Evolutionary conservation across 495 filamentous ascomycete species (phyloP).

Genomic region (Oidiodendron maius): DNA sequence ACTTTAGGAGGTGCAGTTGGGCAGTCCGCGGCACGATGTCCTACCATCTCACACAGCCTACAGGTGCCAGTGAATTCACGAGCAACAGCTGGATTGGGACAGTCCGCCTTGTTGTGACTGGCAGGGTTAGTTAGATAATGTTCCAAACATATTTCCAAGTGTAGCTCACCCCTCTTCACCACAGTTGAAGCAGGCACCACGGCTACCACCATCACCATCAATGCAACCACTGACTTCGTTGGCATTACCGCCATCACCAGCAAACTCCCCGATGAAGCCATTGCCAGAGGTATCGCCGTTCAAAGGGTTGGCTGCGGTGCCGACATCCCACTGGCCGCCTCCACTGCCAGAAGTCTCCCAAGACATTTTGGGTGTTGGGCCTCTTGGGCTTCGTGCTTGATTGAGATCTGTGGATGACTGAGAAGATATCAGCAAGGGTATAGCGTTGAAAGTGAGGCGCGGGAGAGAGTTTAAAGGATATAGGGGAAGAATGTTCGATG

Average conservation of each 20-base stretch:
- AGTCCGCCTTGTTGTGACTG: constrained; percentile 59
- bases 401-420: neutral
- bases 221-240: constrained; percentile 29
- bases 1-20: constrained; percentile 54
- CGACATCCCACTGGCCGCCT: constrained; percentile 5
- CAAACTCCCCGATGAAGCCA: neutral
- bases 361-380: constrained; percentile 9
- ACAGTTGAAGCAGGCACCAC: constrained; percentile 72
- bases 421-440: neutral
- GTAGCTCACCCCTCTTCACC: constrained; percentile 35
- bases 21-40: constrained; percentile 64
- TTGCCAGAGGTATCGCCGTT: neutral
- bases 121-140: neutral
- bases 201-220: constrained; percentile 33
- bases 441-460: neutral
- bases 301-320: constrained; percentile 2
- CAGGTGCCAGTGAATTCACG: constrained; percentile 61
- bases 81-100: constrained; percentile 52
- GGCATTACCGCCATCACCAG: constrained; percentile 32
- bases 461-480: neutral
- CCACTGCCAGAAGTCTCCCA: constrained; percentile 12
- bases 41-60: constrained; percentile 62
- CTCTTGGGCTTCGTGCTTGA: neutral
- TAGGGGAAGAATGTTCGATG: neutral
- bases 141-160: neutral